Evolutionary conservation across 805 yeast species (phyloP), one percentile per base, ranked within the genome.

Genomic region (Saccharomycopsis fermentans): DNA sequence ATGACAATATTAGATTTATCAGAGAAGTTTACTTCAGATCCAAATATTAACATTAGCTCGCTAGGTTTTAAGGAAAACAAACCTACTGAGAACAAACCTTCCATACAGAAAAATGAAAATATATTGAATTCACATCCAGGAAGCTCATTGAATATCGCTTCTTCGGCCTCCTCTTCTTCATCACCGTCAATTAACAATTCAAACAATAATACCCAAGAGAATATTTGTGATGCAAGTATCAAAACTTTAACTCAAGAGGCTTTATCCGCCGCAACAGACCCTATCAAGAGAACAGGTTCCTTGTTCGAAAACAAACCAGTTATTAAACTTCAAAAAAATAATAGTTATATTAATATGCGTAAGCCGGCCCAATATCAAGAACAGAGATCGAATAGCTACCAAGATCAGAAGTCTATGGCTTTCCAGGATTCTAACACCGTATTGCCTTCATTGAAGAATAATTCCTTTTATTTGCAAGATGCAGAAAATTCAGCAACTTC

Each of bases 1-100:
- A 48, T 55, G 36, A 34, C 58, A 32, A 43, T 43, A 21, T 43
- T 43, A 24, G 50, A 43, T 14, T 43, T 43, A 43, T 43, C 50
- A 12, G 50, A 19, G 5, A 43, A 43, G 24, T 43, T 43, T n/a
- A 43, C 24, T 21, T 43, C 50, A 24, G 50, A 43, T 43, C 26
- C 50, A 21, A 43, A 21, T 24, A 19, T 43, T 12, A 21, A 21
- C 24, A 43, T 43, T 21, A 11, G 29, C 24, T 19, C 50, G 4
- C 24, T 43, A 12, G 50, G 24, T 21, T 43, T 43, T 43, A 43
- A 43, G 24, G 29, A 43, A 11, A 11, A n/a, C n/a, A 24, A 24
- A 21, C 21, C 50, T 37, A 26, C 39, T 37, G 39, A 19, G 8
- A 27, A 27, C 32, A 54, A 37, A 16, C 8, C n/a, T 11, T 43